Evolutionary conservation across 768 basidiomycete species (phyloP), one percentile per base, ranked within the genome.

Genomic region (Rubroboletus pulcherrimus): DNA sequence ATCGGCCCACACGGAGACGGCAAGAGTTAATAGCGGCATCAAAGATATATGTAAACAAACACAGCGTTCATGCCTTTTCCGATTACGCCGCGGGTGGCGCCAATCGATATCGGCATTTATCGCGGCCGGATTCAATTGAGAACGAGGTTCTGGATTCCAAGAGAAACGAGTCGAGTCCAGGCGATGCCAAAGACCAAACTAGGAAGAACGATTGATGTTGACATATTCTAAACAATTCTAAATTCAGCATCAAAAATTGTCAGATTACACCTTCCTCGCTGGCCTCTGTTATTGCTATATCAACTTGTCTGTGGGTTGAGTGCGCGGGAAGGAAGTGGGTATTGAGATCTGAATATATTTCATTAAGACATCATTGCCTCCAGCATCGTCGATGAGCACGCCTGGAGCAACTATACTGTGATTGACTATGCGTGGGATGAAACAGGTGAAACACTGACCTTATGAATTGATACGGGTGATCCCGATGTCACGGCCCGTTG

Each of bases 161-260:
- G 66, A 34, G 81, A 75, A 34, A 79, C 77, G 26, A 86, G 73
- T 10, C 62, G 64, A 6, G 76, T 77, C 8, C 62, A 66, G 2
- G 82, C 78, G 34, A 81, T 69, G 41, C 82, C 84, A 59, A 81
- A 89, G 35, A 89, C 81, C 0, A 83, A 83, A n/a, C 69, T 68
- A 1, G 83, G 81, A 10, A 78, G 64, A 26, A 85, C 65, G 7
- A 83, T 79, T 66, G 81, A 79, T 2, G 73, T 74, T 78, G 40
- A 78, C 70, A 56, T 81, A 81, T 11, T 81, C 82, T 80, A 54
- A 26, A 69, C 70, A 21, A 67, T 26, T 5, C 38, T 58, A 17
- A 29, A 19, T 19, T 49, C 31, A 21, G 38, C 21, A 4, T 31
- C 9, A 35, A 29, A 14, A 38, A 24, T 17, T 33, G 11, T 40